Evolutionary conservation across 2,329 filamentous ascomycete genomes (phyloP).

Genomic region (Colletotrichum sp.): DNA sequence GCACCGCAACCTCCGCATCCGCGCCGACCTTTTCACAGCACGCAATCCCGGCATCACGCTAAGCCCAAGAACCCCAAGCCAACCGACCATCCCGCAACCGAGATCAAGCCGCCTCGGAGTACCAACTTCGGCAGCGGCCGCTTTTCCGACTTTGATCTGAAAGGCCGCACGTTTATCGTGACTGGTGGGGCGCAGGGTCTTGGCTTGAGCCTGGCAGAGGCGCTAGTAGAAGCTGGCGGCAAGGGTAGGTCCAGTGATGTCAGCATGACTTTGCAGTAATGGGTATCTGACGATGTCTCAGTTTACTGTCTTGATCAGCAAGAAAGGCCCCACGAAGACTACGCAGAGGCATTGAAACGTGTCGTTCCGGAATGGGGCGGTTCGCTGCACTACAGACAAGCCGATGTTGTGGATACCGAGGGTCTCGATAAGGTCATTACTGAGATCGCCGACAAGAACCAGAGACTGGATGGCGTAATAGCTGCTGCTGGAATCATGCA

Average conservation of each 20-base stretch:
- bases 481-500: conserved; percentile 74
- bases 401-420: conserved; percentile 69
- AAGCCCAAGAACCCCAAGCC: conserved; percentile 29
- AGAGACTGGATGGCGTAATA: conserved; percentile 71
- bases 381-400: conserved; percentile 67
- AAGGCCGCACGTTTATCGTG: conserved; percentile 71
- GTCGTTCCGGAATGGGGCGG: conserved; percentile 70
- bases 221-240: conserved; percentile 76
- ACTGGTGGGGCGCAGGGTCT: conserved; percentile 76
- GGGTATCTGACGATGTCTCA: conserved; percentile 23
- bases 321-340: conserved; percentile 58
- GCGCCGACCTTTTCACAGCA: neutral
- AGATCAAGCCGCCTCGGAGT: conserved; percentile 22
- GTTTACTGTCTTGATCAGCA: conserved; percentile 64
- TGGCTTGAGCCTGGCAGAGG: conserved; percentile 76
- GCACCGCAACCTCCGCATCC: neutral
- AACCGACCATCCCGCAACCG: conserved; percentile 26
- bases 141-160: conserved; percentile 73
- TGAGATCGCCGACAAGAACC: conserved; percentile 64
- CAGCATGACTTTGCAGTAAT: neutral
- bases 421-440: conserved; percentile 63
- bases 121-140: conserved; percentile 35
- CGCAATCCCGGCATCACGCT: neutral
- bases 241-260: conserved; percentile 47
- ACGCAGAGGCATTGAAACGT: conserved; percentile 62